Conservation (phyloP, 805 yeast genomes). For the Myxozyma monticola region DNA sequence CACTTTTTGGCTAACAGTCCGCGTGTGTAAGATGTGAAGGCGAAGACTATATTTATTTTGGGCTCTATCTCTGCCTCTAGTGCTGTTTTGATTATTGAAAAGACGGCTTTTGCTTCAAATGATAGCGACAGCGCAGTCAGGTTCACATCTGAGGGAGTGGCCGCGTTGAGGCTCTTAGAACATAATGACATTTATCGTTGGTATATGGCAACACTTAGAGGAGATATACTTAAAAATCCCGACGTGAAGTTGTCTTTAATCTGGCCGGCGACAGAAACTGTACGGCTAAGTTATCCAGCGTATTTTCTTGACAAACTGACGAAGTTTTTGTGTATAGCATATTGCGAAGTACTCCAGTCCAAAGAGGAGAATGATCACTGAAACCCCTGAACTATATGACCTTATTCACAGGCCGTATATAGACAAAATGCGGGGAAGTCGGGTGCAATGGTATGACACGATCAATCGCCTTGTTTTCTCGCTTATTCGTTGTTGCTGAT, state of each 20-base stretch:
- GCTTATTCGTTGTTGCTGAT: not conserved
- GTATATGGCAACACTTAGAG: constrained; percentile 60
- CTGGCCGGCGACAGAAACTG: constrained; percentile 78
- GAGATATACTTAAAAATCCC: constrained; percentile 48
- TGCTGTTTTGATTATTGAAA: constrained; percentile 75
- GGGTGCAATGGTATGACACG: constrained; percentile 65
- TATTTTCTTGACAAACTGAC: not conserved
- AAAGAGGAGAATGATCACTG: constrained; percentile 60
- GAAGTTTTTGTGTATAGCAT: constrained; percentile 47
- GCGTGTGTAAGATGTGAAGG: constrained; percentile 60
- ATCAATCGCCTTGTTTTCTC: no score
- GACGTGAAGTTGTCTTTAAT: constrained; percentile 73
- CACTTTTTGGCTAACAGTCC: not conserved
- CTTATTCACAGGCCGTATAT: constrained; percentile 71
- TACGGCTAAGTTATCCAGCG: constrained; percentile 1
- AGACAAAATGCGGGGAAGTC: constrained; percentile 67
- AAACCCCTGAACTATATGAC: constrained; percentile 76
- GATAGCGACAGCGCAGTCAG: constrained; percentile 17
- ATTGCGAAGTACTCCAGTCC: constrained; percentile 72
- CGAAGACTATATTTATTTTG: constrained; percentile 63
- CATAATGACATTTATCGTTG: constrained; percentile 82
- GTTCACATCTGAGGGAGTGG: constrained; percentile 6
- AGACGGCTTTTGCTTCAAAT: constrained; percentile 54
- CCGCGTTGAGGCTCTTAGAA: constrained; percentile 47
- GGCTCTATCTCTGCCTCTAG: constrained; percentile 62